A percentile compares a stretch with the other conserved stretches of the same genome.
These are phyloP conservation scores for Cavenderia fasciculata DNA, from an alignment of 78 protist species.

Conservation along the genomic window DNA sequence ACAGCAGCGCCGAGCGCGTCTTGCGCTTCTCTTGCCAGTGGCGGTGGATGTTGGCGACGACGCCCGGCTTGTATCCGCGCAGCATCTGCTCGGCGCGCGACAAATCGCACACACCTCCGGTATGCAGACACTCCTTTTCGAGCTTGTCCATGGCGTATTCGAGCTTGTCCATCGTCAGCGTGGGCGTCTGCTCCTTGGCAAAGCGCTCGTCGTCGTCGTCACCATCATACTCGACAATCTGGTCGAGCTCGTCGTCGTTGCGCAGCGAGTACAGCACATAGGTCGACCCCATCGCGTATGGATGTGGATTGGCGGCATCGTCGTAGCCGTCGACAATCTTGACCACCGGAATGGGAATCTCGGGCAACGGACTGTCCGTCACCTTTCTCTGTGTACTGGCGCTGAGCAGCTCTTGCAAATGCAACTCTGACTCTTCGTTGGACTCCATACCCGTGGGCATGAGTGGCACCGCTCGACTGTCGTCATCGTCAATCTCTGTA, in stretches of 20 bases:
- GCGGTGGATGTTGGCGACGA: neutral
- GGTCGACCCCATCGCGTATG: conserved; percentile 6
- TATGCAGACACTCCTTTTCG: conserved; percentile 43
- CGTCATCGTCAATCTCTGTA: conserved; percentile 57
- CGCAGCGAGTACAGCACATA: conserved; percentile 14
- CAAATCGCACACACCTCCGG: conserved; percentile 35
- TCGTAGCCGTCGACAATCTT: conserved; percentile 51
- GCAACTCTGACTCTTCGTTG: conserved; percentile 29
- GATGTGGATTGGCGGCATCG: conserved; percentile 18
- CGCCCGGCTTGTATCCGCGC: conserved; percentile 37
- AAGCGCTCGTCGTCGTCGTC: conserved; percentile 53
- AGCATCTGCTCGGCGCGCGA: conserved; percentile 39
- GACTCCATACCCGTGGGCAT: conserved; percentile 70
- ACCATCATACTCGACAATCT: conserved; percentile 19
- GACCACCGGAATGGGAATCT: conserved; percentile 66
- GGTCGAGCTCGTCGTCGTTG: conserved; percentile 49
- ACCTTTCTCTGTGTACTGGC: conserved; percentile 3
- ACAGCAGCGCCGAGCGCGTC: neutral
- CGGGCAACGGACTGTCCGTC: conserved; percentile 34
- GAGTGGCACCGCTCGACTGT: conserved; percentile 11
- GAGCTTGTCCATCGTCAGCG: conserved; percentile 12
- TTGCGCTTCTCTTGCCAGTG: conserved; percentile 62
- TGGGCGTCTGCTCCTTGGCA: neutral
- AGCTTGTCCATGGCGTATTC: conserved; percentile 43
- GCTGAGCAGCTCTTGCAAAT: conserved; percentile 52